Base-by-base conservation (phyloP, 495 filamentous ascomycete species). In the Hyaloscypha variabilis region DNA sequence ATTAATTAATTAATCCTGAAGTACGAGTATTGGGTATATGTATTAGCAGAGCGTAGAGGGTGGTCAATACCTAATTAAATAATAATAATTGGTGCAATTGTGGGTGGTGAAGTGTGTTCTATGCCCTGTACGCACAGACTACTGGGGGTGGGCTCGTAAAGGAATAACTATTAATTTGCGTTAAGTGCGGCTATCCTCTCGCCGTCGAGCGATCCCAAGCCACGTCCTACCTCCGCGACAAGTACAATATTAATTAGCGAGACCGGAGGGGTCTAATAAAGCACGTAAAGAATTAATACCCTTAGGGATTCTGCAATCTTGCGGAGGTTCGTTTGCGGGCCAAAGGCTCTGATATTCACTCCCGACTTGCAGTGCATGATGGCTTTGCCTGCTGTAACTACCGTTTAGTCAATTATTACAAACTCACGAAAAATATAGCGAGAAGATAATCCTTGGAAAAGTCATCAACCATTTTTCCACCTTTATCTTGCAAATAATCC, bases 351-450 rank as follows among this genome's bases (percentile, higher is more conserved):
- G 46, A 64, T 14, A 50, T 64, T 49, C 62, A 56, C 52, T 52
- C 62, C 42, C 51, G 17, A 58, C 62, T 64, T 56, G 17, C 3
- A 64, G 52, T 58, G 23, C 28, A 57, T 49, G 29, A 64, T 24
- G 29, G 62, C 62, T 50, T 64, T 58, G 29, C 60, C 36, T 63
- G 49, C 50, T 55, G 28, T 31, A 55, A 19, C 19, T 52, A 36
- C 36, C 60, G 58, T 21, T 49, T 23, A 49, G 25, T 61, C 58
- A 61, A 61, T 63, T 63, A 63, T 63, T 19, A 55, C 50, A 25
- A 63, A 46, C 60, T 63, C 49, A 53, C 28, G 24, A 53, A 46
- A 46, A 42, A 63, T 55, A 63, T 65, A n/a, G n/a, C n/a, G n/a
- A n/a, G n/a, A n/a, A n/a, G n/a, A n/a, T n/a, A n/a, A n/a, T n/a